A percentile compares a stretch with the other conserved stretches of the same genome.
phyloP scores from a whole-genome alignment of 495 filamentous ascomycete genomes.

The Ramalina intermedia region DNA sequence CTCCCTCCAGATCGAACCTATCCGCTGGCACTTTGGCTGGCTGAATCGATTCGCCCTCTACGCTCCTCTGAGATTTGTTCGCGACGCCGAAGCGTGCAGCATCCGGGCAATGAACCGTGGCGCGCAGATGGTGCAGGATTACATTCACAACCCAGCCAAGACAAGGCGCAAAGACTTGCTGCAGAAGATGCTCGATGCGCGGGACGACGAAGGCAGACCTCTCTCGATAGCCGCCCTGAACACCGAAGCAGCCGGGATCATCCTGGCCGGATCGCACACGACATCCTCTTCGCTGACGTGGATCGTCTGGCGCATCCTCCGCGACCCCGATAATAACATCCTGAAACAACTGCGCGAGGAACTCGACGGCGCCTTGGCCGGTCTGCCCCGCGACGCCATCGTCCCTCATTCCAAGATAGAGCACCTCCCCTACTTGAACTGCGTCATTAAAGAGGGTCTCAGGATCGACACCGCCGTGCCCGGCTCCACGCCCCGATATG shows the following conservation, averaged over 20 bases:
- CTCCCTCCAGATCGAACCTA: too few species aligned
- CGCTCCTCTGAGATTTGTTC: too few species aligned
- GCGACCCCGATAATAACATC: conserved; percentile 12
- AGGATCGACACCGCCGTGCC: conserved; percentile 62
- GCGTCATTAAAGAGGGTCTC: conserved; percentile 60
- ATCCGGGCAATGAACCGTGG: too few species aligned
- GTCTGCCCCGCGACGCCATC: conserved; percentile 21
- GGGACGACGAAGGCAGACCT: too few species aligned
- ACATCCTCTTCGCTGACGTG: conserved; percentile 31
- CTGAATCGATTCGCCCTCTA: too few species aligned
- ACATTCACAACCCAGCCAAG: too few species aligned
- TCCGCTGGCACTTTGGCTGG: too few species aligned
- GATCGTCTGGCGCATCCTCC: conserved; percentile 24
- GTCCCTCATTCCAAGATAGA: conserved; percentile 32
- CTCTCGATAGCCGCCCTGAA: conserved; percentile 16
- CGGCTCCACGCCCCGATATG: conserved; percentile 60
- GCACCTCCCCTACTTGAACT: conserved; percentile 53
- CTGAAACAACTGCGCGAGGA: conserved; percentile 30
- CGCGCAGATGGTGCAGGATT: too few species aligned
- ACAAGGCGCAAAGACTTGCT: too few species aligned
- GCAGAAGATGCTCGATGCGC: not conserved
- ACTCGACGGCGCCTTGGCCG: conserved; percentile 19
- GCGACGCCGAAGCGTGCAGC: too few species aligned
- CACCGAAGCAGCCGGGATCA: conserved; percentile 20
- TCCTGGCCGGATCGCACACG: conserved; percentile 35